phyloP scores from a whole-genome alignment of 1,139 yeast genomes.

The Keqinozyma sinolaborantium region DNA sequence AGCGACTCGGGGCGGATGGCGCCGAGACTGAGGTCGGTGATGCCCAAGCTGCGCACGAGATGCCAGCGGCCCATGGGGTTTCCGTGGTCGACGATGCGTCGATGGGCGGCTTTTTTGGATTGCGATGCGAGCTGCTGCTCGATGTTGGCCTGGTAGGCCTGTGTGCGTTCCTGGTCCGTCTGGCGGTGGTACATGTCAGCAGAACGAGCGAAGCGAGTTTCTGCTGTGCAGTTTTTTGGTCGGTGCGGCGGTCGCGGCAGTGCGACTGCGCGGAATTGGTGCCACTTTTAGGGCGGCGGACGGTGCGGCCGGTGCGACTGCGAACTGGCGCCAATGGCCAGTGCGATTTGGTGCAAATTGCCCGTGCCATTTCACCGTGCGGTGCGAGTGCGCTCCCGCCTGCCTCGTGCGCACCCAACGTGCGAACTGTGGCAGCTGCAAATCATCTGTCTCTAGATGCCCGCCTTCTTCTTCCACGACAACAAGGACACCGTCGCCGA shows the following conservation, averaged over 20 bases:
- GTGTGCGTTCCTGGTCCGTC: constrained; percentile 12
- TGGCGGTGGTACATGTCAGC: constrained; percentile 6
- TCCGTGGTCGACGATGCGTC: constrained; percentile 89
- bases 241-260: too few species aligned
- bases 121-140: constrained; percentile 46
- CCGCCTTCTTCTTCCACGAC: constrained; percentile 71
- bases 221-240: too few species aligned
- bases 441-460: constrained; percentile 34
- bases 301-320: too few species aligned
- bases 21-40: constrained; percentile 47
- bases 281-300: too few species aligned
- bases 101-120: constrained; percentile 53
- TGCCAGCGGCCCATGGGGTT: constrained; percentile 76
- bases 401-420: too few species aligned
- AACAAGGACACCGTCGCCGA: constrained; percentile 51
- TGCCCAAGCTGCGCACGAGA: constrained; percentile 55
- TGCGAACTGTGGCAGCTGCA: too few species aligned
- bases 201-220: neutral
- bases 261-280: too few species aligned
- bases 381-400: too few species aligned
- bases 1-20: constrained; percentile 74
- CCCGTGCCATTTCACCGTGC: too few species aligned
- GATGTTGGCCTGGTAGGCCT: constrained; percentile 30
- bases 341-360: too few species aligned
- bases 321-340: too few species aligned